Conservation (phyloP, 176 grass and related monocot genomes). For the Puccinellia tenuiflora region DNA sequence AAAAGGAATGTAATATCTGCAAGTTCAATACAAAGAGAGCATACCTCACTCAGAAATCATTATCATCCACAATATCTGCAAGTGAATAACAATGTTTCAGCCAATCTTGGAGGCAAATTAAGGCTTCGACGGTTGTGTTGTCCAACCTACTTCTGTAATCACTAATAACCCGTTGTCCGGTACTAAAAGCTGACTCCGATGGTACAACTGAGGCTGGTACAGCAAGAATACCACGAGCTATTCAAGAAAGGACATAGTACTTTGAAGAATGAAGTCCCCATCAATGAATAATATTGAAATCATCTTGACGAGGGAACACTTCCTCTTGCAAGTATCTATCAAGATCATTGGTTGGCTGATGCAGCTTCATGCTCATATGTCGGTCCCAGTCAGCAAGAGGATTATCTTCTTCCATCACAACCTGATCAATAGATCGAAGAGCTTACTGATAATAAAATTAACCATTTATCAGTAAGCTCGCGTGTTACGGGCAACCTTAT, state of each 20-base stretch:
- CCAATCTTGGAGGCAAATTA: no score
- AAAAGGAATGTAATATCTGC: no score
- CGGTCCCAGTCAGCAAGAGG: no score
- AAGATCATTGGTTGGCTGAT: neutral
- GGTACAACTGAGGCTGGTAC: neutral
- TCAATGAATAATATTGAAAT: neutral
- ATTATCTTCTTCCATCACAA: no score
- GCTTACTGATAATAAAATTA: neutral
- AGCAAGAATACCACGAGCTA: neutral
- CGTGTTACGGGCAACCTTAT: constrained; percentile 59
- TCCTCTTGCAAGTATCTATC: neutral
- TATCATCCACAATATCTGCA: no score
- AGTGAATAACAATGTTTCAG: no score
- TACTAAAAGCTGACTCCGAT: neutral
- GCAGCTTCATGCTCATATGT: no score
- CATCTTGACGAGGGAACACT: neutral
- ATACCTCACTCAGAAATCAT: no score
- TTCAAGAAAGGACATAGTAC: neutral
- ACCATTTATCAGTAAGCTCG: neutral
- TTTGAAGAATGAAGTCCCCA: neutral
- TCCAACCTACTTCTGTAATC: no score
- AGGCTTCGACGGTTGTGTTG: no score
- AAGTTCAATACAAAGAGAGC: no score
- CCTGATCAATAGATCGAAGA: neutral
- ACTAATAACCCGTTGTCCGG: no score